Evolutionary conservation across 1,284 basidiomycete species (phyloP), one percentile per base, ranked within the genome.

Genomic region (Leccinum subatratum): DNA sequence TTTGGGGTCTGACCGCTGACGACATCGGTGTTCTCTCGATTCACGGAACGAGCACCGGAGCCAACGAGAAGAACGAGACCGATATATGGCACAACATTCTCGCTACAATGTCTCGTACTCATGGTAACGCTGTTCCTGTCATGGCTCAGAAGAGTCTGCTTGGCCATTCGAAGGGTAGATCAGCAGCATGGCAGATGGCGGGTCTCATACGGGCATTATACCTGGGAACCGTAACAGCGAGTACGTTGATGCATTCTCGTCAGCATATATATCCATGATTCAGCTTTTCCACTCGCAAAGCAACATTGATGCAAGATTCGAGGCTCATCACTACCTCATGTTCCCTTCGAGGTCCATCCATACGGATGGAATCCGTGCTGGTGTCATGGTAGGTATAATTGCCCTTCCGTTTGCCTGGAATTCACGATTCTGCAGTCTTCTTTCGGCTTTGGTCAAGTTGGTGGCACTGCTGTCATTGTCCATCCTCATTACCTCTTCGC

Each of bases 401-500:
- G 30, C 20, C 11, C 4, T n/a, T 7, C 57, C 22, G 51, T 59
- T 32, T 32, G 2, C 22, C 4, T 3, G 8, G 5, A 22, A 28
- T 63, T 69, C n/a, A 70, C 2, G 39, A 45, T 62, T 70, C 66
- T 61, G 20, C 67, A 90, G 85, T 98, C 96, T 4, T 98, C 95
- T 20, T 99, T 99, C 82, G 97, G 97, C 73, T 99, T 99, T 84
- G 97, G 96, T 74, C 97, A 99, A 86, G 96, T 98, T 71, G 97
- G 96, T 70, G 97, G 96, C 69, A 93, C 91, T 68, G 91, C 89
- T 61, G 85, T 96, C 69, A 83, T 98, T 72, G 78, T 99, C 66
- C 91, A 99, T 79, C 95, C 97, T 63, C 92, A 93, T 71, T 95
- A 94, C 82, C 85, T 98, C 69, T 90, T 95, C 71, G 96, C 90